Evolutionary conservation across 805 yeast species (phyloP), one percentile per base, ranked within the genome.

Genomic region (Metschnikowia proteae): DNA sequence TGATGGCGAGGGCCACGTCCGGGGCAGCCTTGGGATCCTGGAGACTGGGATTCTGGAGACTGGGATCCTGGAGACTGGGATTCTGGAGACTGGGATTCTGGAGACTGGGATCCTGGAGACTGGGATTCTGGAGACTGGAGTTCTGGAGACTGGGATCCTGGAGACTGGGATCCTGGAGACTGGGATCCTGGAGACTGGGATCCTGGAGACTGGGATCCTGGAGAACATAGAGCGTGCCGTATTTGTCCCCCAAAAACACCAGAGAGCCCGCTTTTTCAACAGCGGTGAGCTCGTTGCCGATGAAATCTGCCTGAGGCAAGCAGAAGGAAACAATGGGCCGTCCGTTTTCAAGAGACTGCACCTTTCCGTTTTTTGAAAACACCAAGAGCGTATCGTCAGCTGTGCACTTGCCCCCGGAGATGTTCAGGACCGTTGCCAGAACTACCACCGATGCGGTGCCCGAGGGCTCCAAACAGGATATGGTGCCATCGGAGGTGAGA

Each of bases 171-270:
- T 10, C 6, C 40, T 54, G 51, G 55, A 61, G 1, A 33, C 17
- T 17, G 2, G 17, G 17, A 17, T 17, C 17, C 2, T 17, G 17
- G 2, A 17, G 17, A 17, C 17, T 2, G 2, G 17, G 17, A 17
- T 17, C 17, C 2, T 17, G 17, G 17, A 17, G 17, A 17, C 17
- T 17, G 2, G 45, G 35, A 11, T 10, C 6, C 40, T 54, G 51
- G 55, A 61, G 1, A 33, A 75, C 66, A 32, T 59, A 61, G 1
- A 76, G 45, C 33, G 57, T 58, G 0, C 85, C 84, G 50, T 65
- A 71, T 45, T 74, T 75, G 60, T 81, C 86, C 6, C 84, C 85
- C 17, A 67, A 42, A 5, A 74, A 56, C 2, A 76, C 47, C 3
- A 68, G 62, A 2, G 55, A 54, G 0, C 54, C 57, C 35, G 58